These are phyloP conservation scores for Hypericum perforatum DNA, from an alignment of 345 rosid genomes.

Conservation along the genomic window DNA sequence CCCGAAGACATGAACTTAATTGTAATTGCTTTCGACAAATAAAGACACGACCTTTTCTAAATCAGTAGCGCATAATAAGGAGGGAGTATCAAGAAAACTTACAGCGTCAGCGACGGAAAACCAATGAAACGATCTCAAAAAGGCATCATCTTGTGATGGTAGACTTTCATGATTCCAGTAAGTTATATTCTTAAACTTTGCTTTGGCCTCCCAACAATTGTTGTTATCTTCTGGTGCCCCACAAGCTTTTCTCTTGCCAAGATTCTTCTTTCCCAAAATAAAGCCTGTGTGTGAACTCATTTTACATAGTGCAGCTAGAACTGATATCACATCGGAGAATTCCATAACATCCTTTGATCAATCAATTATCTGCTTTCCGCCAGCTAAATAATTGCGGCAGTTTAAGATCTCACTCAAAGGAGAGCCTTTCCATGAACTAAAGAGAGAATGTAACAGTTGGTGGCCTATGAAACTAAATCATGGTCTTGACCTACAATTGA, in stretches of 20 bases:
- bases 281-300: slow-evolving; percentile 33
- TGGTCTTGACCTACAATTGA: no score
- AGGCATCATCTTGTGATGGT: slow-evolving; percentile 71
- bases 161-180: slow-evolving; percentile 80
- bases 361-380: no score
- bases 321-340: no score
- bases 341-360: no score
- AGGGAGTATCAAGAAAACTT: slow-evolving; percentile 10
- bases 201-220: slow-evolving; percentile 61
- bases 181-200: slow-evolving; percentile 56
- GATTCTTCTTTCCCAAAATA: slow-evolving; percentile 54
- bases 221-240: slow-evolving; percentile 23
- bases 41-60: background rate
- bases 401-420: background rate
- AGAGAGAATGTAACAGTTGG: no score
- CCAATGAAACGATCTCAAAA: slow-evolving; percentile 69
- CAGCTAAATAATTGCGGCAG: no score
- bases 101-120: slow-evolving; percentile 66
- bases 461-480: no score
- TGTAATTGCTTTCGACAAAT: background rate
- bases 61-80: background rate
- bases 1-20: no score
- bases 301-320: background rate
- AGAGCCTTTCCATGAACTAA: no score
- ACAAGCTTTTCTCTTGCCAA: slow-evolving; percentile 40